Evolutionary conservation across 805 yeast species (phyloP), one percentile per base, ranked within the genome.

Genomic region (Cyberlindnera maritima): DNA sequence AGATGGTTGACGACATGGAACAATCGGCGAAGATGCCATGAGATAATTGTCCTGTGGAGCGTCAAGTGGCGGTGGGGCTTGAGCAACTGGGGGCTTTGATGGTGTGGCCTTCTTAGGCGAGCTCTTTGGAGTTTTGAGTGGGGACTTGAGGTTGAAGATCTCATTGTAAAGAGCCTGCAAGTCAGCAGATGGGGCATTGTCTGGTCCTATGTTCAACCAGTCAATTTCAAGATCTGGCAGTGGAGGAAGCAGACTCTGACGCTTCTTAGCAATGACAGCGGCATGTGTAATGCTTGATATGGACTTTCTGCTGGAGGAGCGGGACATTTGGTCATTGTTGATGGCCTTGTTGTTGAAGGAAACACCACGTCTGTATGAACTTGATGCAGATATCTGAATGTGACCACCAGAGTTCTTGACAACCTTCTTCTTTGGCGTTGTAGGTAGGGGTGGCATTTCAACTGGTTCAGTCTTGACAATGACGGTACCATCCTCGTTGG

Each of bases 281-380:
- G 23, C 32, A 32, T 32, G 36, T 14, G 39, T n/a, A 17, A 35
- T 43, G n/a, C 51, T 47, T 18, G 50, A 34, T 26, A 51, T 37
- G 25, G 58, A 59, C 26, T 40, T 52, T 43, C 42, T 62, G 40
- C 60, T 57, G 9, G 62, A 56, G 5, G 62, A 60, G 46, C 59
- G 56, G 35, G 64, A 59, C 23, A 56, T 39, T 11, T 39, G 37
- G n/a, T 44, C 46, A 13, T 17, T 34, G 20, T 18, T 34, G 20
- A 44, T 21, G 4, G 51, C 48, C 41, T 54, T 61, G 40, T 53
- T 58, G 41, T 61, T 63, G 51, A 63, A 60, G 1, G 66, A 60
- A 21, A 64, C 61, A 43, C 61, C 61, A 47, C 65, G 64, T 46
- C 66, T 63, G 44, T 53, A 62, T 11, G 64, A 57, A 28, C 55